Percentiles rank a stretch among this genome's conserved stretches.
Evolutionary conservation across 345 rosid genomes (phyloP).

Genomic region (Jatropha curcas): DNA sequence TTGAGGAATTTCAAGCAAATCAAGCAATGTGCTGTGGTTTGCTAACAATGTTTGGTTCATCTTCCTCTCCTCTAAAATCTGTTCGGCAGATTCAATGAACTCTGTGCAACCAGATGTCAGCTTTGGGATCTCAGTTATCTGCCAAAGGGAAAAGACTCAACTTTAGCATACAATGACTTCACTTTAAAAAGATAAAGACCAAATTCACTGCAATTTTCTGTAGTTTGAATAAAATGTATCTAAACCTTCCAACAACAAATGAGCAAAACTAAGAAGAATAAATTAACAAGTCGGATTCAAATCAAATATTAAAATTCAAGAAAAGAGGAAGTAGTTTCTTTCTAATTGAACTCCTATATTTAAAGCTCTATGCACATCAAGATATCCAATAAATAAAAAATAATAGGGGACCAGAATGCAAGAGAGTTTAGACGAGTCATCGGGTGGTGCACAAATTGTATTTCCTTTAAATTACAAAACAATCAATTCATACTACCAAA

Average conservation of each 20-base stretch:
- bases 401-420: no score
- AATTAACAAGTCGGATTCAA: neutral
- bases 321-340: neutral
- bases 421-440: neutral
- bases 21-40: constrained; percentile 90
- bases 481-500: neutral
- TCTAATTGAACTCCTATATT: neutral
- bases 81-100: constrained; percentile 79
- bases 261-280: neutral
- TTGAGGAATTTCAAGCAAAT: constrained; percentile 99
- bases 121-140: constrained; percentile 74
- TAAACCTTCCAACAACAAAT: neutral
- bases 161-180: neutral
- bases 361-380: neutral
- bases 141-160: constrained; percentile 29
- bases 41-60: constrained; percentile 86
- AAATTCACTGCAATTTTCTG: neutral
- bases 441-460: neutral
- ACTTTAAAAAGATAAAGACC: neutral
- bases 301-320: neutral
- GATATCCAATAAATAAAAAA: no score
- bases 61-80: constrained; percentile 90
- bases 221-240: neutral
- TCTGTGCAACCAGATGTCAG: constrained; percentile 90
- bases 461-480: neutral